Evolutionary conservation across 257 asterid genomes (phyloP).

Genomic region (Solanum lycopersicoides): DNA sequence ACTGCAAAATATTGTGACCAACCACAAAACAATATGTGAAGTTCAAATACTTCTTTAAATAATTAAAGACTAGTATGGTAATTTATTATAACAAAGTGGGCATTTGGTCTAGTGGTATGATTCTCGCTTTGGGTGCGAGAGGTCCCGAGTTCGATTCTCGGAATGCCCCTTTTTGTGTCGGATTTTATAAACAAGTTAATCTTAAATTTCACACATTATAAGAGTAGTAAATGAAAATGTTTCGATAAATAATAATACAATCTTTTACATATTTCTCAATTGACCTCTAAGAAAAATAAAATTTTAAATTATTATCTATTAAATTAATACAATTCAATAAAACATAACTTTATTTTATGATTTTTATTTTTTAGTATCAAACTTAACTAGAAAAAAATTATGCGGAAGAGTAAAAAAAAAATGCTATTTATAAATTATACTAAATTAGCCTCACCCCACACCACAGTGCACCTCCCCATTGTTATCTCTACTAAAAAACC

Average conservation of each 20-base stretch:
- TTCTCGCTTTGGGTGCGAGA: constrained; percentile 77
- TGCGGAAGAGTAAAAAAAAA: neutral
- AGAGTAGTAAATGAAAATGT: no score
- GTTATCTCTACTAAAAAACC: neutral
- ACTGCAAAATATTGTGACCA: neutral
- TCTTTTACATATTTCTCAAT: neutral
- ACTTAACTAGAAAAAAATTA: no score
- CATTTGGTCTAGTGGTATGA: constrained; percentile 89
- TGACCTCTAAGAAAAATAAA: neutral
- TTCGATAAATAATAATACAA: no score
- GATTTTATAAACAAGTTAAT: no score
- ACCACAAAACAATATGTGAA: no score
- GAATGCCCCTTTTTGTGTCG: constrained; percentile 10
- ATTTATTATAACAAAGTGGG: constrained; percentile 7
- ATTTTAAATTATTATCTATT: no score
- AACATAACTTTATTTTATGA: no score
- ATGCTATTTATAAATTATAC: accelerated
- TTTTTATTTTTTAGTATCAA: no score
- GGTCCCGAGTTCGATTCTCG: constrained; percentile 72
- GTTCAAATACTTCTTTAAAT: no score
- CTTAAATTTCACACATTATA: no score
- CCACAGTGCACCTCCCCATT: neutral
- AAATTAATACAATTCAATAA: no score
- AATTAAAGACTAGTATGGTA: no score
- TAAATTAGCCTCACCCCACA: neutral